phyloP scores from a whole-genome alignment of 208 protist species.

The Wallacemonas collosoma region DNA sequence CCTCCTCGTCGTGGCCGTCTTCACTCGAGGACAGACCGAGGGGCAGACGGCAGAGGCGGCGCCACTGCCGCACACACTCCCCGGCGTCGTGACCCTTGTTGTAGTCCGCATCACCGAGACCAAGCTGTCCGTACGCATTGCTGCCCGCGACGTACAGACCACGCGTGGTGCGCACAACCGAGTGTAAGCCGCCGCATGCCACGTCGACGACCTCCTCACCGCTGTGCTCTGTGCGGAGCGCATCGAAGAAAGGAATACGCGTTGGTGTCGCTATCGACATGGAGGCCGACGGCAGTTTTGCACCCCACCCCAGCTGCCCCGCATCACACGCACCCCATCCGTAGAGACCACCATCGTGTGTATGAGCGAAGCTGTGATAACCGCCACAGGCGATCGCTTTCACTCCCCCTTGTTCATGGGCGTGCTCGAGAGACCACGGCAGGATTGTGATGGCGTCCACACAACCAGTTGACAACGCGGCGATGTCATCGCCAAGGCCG shows the following conservation, averaged over 20 bases:
- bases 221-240: neutral
- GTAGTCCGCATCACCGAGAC: conserved; percentile 35
- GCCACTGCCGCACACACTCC: neutral
- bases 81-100: neutral
- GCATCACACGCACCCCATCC: conserved; percentile 80
- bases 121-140: conserved; percentile 87
- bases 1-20: neutral
- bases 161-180: conserved; percentile 48
- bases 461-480: neutral
- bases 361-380: conserved; percentile 85
- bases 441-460: conserved; percentile 6
- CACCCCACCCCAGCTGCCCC: conserved; percentile 62
- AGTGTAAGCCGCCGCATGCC: conserved; percentile 46
- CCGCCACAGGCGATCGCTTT: conserved; percentile 61
- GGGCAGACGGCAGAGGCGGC: conserved; percentile 1
- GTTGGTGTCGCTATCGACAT: conserved; percentile 22
- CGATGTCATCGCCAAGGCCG: conserved; percentile 43
- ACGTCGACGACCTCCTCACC: conserved; percentile 25
- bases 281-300: conserved; percentile 15
- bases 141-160: conserved; percentile 72
- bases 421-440: conserved; percentile 1
- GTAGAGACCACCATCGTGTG: conserved; percentile 58
- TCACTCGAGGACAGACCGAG: neutral
- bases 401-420: conserved; percentile 15
- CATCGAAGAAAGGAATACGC: conserved; percentile 50